Conservation (phyloP, 805 yeast genomes). For the Metschnikowia proteae region DNA sequence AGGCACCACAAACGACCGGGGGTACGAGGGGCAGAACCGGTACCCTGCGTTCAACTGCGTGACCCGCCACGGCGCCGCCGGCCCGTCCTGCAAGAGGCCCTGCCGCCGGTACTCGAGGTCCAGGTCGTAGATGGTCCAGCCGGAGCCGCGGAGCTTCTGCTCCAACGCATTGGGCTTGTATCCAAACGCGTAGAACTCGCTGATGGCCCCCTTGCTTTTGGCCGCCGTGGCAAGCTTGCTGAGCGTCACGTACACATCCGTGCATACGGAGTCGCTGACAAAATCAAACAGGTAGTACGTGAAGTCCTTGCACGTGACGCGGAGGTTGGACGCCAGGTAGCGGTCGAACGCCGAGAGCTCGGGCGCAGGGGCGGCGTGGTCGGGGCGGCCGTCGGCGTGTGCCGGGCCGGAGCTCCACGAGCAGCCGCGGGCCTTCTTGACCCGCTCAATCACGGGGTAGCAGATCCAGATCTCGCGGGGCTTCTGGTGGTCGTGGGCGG, state of each 20-base stretch:
- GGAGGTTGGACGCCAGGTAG: slow-evolving; percentile 49
- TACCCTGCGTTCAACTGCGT: slow-evolving; percentile 62
- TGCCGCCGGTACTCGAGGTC: slow-evolving; percentile 67
- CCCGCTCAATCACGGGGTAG: slow-evolving; percentile 74
- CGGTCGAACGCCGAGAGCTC: slow-evolving; percentile 27
- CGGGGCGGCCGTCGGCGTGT: neutral
- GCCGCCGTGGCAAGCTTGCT: slow-evolving; percentile 60
- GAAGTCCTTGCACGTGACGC: slow-evolving; percentile 81
- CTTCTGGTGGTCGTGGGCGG: slow-evolving; percentile 9
- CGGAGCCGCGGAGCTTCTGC: slow-evolving; percentile 40
- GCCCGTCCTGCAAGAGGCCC: slow-evolving; percentile 43
- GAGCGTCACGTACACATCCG: slow-evolving; percentile 70
- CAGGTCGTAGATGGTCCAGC: slow-evolving; percentile 73
- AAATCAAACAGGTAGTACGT: slow-evolving; percentile 79
- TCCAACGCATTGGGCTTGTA: slow-evolving; percentile 77
- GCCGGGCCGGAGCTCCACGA: slow-evolving; percentile 26
- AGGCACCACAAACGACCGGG: slow-evolving; percentile 66
- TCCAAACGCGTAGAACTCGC: slow-evolving; percentile 68
- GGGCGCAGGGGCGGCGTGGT: neutral
- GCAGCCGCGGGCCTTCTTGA: slow-evolving; percentile 55
- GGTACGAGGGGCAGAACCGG: slow-evolving; percentile 72
- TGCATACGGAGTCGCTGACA: slow-evolving; percentile 50
- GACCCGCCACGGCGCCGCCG: slow-evolving; percentile 57
- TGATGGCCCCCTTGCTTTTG: slow-evolving; percentile 41
- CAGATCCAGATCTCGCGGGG: slow-evolving; percentile 83